These are phyloP conservation scores for Xylariaceae sp. DNA, from an alignment of 2,329 filamentous ascomycete species.

Conservation along the genomic window DNA sequence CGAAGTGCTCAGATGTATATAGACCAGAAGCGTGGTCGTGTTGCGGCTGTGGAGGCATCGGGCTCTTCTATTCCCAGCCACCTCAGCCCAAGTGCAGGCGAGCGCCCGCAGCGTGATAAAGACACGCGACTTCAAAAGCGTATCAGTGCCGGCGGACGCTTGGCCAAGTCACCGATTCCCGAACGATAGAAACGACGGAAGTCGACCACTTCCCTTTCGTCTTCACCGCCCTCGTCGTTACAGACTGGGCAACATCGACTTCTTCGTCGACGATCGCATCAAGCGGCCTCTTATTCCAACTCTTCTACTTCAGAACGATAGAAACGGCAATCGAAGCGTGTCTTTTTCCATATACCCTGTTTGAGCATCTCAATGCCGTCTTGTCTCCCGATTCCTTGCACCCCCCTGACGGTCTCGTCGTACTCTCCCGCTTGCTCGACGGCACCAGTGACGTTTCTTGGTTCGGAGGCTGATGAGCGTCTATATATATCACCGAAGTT, in stretches of 20 bases:
- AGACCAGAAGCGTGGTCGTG: constrained; percentile 65
- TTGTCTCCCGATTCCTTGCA: constrained; percentile 18
- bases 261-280: constrained; percentile 19
- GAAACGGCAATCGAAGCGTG: constrained; percentile 29
- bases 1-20: constrained; percentile 77
- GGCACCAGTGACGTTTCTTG: no score
- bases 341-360: constrained; percentile 22
- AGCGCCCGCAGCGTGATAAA: constrained; percentile 56
- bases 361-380: constrained; percentile 22
- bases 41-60: constrained; percentile 35
- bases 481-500: no score
- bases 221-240: constrained; percentile 13
- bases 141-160: constrained; percentile 70
- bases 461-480: no score
- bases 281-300: constrained; percentile 18
- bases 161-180: constrained; percentile 62
- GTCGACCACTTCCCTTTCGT: constrained; percentile 22
- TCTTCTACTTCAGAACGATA: constrained; percentile 28
- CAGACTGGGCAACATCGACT: constrained; percentile 12
- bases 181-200: constrained; percentile 39
- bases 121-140: constrained; percentile 70
- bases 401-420: not conserved
- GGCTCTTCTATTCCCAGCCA: constrained; percentile 49
- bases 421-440: no score
- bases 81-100: constrained; percentile 33